phyloP scores from a whole-genome alignment of 108 stramenopile genomes.

The Conticribra guillardii region DNA sequence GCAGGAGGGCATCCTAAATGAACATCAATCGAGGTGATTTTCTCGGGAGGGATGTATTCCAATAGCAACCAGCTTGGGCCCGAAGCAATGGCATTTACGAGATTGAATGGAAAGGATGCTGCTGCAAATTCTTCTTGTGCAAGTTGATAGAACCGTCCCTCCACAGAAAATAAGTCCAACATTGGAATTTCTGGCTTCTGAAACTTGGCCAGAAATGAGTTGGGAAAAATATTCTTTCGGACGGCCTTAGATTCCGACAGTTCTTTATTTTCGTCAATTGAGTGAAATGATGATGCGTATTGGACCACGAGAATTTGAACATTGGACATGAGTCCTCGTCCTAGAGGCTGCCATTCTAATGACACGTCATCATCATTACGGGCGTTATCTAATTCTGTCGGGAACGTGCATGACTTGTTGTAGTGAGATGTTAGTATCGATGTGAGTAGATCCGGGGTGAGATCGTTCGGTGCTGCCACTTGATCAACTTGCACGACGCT shows the following conservation, averaged over 20 bases:
- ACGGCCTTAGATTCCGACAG: background rate
- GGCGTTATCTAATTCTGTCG: too few relatives aligned
- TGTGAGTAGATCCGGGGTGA: constrained; percentile 8
- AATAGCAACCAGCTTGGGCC: constrained; percentile 25
- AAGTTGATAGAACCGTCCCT: constrained; percentile 28
- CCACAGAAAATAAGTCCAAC: constrained; percentile 28
- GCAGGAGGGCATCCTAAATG: constrained; percentile 17
- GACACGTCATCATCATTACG: constrained; percentile 6
- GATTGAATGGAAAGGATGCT: constrained; percentile 15
- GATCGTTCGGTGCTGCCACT: too few relatives aligned
- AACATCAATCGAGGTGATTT: constrained; percentile 18
- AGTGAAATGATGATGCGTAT: background rate
- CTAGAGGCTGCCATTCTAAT: constrained; percentile 6
- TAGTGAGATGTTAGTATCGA: background rate
- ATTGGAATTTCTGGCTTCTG: constrained; percentile 28
- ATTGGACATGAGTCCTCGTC: constrained; percentile 31
- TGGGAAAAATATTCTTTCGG: background rate
- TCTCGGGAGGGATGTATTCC: constrained; percentile 14
- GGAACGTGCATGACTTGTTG: background rate
- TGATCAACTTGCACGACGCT: too few relatives aligned
- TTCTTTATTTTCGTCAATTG: background rate
- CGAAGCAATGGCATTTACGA: constrained; percentile 21
- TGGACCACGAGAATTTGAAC: constrained; percentile 19
- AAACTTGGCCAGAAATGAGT: constrained; percentile 29
- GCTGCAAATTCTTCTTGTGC: background rate